These are phyloP conservation scores for Psilocybe cubensis DNA, from an alignment of 768 basidiomycete species.

Conservation along the genomic window DNA sequence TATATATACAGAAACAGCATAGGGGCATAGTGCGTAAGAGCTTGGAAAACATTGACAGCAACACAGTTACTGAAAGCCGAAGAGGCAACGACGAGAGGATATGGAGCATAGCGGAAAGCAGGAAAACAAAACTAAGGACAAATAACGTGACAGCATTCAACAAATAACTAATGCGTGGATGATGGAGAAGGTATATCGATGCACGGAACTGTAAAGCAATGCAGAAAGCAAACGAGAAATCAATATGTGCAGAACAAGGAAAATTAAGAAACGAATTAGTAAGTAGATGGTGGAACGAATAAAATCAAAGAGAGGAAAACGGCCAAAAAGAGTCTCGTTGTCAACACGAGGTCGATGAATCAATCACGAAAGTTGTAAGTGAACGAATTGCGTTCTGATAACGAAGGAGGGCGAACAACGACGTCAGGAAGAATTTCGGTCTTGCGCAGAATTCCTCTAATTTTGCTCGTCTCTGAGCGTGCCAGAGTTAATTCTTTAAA, in stretches of 20 bases:
- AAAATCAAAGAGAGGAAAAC: slow-evolving; percentile 12
- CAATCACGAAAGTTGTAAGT: slow-evolving; percentile 47
- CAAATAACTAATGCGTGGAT: slow-evolving; percentile 11
- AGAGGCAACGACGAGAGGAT: slow-evolving; percentile 10
- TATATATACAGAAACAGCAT: slow-evolving; percentile 21
- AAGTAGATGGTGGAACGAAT: slow-evolving; percentile 18
- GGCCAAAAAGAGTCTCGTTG: not conserved
- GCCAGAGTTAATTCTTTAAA: slow-evolving; percentile 63
- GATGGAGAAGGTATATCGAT: slow-evolving; percentile 11
- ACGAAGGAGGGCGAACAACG: slow-evolving; percentile 64
- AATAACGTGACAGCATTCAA: slow-evolving; percentile 15
- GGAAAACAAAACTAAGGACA: slow-evolving; percentile 10
- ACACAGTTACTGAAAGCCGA: slow-evolving; percentile 18
- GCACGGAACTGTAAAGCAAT: slow-evolving; percentile 13
- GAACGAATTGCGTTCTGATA: slow-evolving; percentile 45
- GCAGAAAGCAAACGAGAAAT: slow-evolving; percentile 15
- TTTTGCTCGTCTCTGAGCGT: slow-evolving; percentile 65
- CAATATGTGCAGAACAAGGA: slow-evolving; percentile 8
- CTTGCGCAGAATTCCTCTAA: slow-evolving; percentile 59
- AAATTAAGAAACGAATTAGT: slow-evolving; percentile 14
- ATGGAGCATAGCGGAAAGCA: slow-evolving; percentile 21
- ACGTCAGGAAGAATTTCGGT: slow-evolving; percentile 62
- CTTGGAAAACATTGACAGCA: slow-evolving; percentile 22
- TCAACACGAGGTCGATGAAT: slow-evolving; percentile 22
- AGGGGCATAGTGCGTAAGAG: slow-evolving; percentile 25